Base-by-base conservation (phyloP, 2,329 filamentous ascomycete genomes). In the Monilinia laxa region DNA sequence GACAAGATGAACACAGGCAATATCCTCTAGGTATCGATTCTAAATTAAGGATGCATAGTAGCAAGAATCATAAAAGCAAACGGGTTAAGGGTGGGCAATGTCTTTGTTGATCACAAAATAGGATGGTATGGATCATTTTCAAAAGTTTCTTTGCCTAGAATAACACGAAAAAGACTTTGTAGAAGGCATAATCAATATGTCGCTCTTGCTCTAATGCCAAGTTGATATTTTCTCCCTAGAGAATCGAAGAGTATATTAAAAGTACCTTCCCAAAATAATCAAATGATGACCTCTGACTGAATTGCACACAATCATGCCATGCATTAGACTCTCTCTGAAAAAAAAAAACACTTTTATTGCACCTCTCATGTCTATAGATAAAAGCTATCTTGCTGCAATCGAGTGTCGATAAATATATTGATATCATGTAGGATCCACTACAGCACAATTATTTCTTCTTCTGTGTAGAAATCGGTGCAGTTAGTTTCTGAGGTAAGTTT, bases 101-200 rank as follows among this genome's bases (percentile, higher is more conserved):
- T 16, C 40, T 35, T 35, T 42, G 40, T 2, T 16, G 40, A 42
- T 42, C 40, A 16, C 16, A 16, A 16, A 6, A 42, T 1, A 4
- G 40, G 14, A 42, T 16, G 2, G 16, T 0, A 42, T 42, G 40
- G 12, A 42, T 16, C 31, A 42, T 23, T n/a, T 60, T 10, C 2
- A 18, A 7, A 18, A 11, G 4, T 18, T 0, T 23, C 3, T 16
- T 3, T 1, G n/a, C 12, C 25, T 23, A 1, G 3, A 1, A 31
- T 23, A 47, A n/a, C 16, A 6, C 4, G 4, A 4, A 10, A 35
- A 51, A 11, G 18, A 12, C 2, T 35, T 18, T 23, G 35, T 1
- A 23, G 42, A 31, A 60, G 45, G 28, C 6, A 12, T 4, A 6
- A 60, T 23, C 11, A 3, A 12, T 38, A 2, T 12, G 0, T 11